Evolutionary conservation across 345 rosid genomes (phyloP), one percentile per base, ranked within the genome.

Genomic region (Salix brachista): DNA sequence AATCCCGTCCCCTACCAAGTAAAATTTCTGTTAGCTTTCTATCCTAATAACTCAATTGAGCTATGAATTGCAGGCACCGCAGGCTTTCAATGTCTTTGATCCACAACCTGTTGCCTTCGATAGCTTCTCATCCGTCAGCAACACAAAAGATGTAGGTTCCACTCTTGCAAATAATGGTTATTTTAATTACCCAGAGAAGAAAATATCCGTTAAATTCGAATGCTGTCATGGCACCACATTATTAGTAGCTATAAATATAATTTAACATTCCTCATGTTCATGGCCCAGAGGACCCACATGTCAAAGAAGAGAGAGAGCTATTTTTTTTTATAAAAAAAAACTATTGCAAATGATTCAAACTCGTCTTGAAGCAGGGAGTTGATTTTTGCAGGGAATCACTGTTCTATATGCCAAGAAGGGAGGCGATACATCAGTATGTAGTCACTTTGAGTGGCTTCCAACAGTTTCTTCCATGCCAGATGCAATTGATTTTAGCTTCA

Each of bases 371-470:
- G n/a, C 75, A 23, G 65, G 52, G 70, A n/a, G 41, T 17, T 72
- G 18, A 21, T 41, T 34, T 25, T 26, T 65, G 75, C 86, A 93
- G 99, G 99, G 99, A 71, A 88, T 96, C 17, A 91, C 88, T 0
- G 96, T 96, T 19, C 81, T 87, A 64, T 85, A 94, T 37, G 83
- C 84, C 18, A 96, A 85, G 81, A 96, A 84, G 66, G 99, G 98
- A 77, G 99, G 99, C 0, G 94, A 89, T 50, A 60, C 80, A n/a
- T 75, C 82, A 44, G 79, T 79, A 1, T 46, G 44, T 8, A 90
- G 92, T 70, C 99, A 96, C 82, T 86, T 83, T 37, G 98, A 93
- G 66, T 96, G 99, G 99, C 94, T 96, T 69, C 89, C 68, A 76
- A 93, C 99, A 26, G 99, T 96, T 25, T 82, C 88, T 26, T 82